These are phyloP conservation scores for Paecilomyces niveus DNA, from an alignment of 2,329 filamentous ascomycete species.

Conservation along the genomic window DNA sequence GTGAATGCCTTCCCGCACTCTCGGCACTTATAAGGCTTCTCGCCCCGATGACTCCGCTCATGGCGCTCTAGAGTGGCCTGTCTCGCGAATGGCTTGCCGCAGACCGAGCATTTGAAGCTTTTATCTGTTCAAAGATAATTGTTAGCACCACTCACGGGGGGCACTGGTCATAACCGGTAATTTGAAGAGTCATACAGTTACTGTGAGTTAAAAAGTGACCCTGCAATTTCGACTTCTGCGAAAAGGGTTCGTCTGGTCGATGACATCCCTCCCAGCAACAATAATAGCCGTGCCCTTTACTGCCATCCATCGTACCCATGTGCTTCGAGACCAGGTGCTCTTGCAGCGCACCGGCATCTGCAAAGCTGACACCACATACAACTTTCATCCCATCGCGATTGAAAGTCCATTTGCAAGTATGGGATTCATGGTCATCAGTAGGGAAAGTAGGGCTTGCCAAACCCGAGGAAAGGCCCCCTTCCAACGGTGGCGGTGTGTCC, in stretches of 20 bases:
- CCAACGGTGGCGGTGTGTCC: constrained; percentile 29
- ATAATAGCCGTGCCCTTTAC: constrained; percentile 36
- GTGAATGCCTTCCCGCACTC: constrained; percentile 37
- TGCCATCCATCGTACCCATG: constrained; percentile 30
- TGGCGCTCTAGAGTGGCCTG: constrained; percentile 38
- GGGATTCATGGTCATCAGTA: constrained; percentile 23
- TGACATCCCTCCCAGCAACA: constrained; percentile 38
- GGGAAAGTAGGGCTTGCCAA: constrained; percentile 30
- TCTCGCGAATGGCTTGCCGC: constrained; percentile 35
- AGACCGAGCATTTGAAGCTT: constrained; percentile 34
- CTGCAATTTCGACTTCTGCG: constrained; percentile 39
- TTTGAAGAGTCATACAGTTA: constrained; percentile 27
- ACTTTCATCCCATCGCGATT: constrained; percentile 17
- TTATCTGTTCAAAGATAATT: constrained; percentile 24
- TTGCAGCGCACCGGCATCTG: constrained; percentile 29
- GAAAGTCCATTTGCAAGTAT: constrained; percentile 32
- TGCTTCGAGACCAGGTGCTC: constrained; percentile 32
- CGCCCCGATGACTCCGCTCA: constrained; percentile 37
- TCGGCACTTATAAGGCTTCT: constrained; percentile 37
- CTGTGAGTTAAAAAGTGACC: constrained; percentile 39
- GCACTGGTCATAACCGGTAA: neutral
- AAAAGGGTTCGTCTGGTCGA: constrained; percentile 36
- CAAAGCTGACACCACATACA: constrained; percentile 29
- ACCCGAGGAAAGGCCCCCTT: constrained; percentile 25
- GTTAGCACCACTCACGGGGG: neutral